Base-by-base conservation (phyloP, 495 filamentous ascomycete genomes). In the Lasiosphaeria miniovina region DNA sequence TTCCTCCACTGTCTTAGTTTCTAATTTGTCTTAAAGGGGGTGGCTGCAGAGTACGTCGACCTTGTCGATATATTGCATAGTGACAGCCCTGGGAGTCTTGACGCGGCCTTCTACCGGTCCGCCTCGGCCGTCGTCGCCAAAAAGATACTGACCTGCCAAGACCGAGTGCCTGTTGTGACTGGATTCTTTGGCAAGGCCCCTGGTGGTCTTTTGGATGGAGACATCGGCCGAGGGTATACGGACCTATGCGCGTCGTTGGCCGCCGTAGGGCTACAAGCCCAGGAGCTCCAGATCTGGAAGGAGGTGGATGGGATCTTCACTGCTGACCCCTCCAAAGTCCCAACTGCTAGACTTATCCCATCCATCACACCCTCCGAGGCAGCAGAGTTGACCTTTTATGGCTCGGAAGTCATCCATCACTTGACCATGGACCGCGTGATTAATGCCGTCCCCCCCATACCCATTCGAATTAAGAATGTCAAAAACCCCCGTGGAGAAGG, bases 371-470 rank as follows among this genome's bases (percentile, higher is more conserved):
- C 91, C 0, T 84, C 90, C 38, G 91, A 96, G 67, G 92, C 91
- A 6, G 90, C 91, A 6, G 91, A 96, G 70, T 79, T 96, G 63
- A 96, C 91, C 9, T 96, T 94, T 68, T 96, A 95, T 70, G 91
- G 91, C 61, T 92, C 90, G 15, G 91, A 96, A 71, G 94, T 98
- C 64, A 97, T 98, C 63, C 94, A 98, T 67, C 94, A 94, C 52
- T 88, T 96, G 68, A 98, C 94, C 55, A 98, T 98, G 90, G 92
- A 98, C 75, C 94, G 97, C 71, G 94, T 94, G 53, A 96, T 98
- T 71, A 89, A 86, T 53, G 92, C 93, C 3, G 82, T 83, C 55
- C 84, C 84, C 0, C 84, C 83, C 12, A 98, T 98, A 71, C 90
- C 88, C 8, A 95, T 97, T 65, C 90, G 94, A 58, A 98, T 98